phyloP scores from a whole-genome alignment of 176 grass and related monocot genomes.

The Cenchrus fungigraminus region DNA sequence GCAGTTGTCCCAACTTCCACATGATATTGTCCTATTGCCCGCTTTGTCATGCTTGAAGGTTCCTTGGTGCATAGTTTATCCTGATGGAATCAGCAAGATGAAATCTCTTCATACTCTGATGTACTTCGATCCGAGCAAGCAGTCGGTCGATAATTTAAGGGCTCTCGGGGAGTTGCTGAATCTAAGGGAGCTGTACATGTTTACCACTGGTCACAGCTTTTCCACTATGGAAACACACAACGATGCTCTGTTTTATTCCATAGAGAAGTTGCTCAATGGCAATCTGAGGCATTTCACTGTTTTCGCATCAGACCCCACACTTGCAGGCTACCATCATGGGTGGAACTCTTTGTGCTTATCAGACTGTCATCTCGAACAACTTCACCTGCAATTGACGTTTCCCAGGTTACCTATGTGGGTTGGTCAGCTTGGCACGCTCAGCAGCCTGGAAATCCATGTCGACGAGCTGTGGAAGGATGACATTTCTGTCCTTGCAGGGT shows the following conservation, averaged over 20 bases:
- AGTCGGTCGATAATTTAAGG: background rate
- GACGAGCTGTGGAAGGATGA: background rate
- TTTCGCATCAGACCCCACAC: background rate
- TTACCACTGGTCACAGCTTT: background rate
- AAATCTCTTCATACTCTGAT: background rate
- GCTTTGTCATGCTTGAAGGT: background rate
- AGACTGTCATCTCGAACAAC: background rate
- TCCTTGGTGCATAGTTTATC: background rate
- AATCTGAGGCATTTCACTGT: background rate
- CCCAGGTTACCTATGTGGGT: background rate
- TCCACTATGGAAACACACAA: background rate
- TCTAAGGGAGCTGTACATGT: background rate
- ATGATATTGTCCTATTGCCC: background rate
- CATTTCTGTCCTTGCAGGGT: background rate
- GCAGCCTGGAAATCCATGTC: background rate
- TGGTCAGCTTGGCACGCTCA: background rate
- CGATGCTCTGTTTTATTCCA: background rate
- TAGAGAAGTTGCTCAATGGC: background rate
- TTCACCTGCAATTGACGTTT: background rate
- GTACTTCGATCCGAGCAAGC: background rate
- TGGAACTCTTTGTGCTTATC: background rate
- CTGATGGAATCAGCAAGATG: conserved; percentile 1
- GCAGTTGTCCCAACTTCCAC: background rate
- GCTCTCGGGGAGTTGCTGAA: background rate
- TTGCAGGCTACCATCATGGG: background rate